Evolutionary conservation across 495 filamentous ascomycete species (phyloP).

Genomic region (Xylaria cubensis): DNA sequence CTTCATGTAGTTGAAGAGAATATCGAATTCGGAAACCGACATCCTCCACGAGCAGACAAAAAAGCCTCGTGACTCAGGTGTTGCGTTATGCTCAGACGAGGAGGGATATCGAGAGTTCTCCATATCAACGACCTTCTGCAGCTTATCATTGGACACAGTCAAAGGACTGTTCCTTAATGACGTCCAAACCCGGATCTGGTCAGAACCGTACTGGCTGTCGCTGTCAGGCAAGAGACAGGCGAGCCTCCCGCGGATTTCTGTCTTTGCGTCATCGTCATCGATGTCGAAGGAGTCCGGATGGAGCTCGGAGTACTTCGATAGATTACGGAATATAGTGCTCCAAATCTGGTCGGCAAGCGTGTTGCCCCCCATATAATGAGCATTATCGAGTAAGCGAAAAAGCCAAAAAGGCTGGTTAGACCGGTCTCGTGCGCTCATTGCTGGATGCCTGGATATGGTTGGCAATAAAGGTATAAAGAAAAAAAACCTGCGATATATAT

Average conservation of each 20-base stretch:
- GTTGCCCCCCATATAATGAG: neutral
- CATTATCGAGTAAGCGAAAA: neutral
- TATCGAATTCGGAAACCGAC: neutral
- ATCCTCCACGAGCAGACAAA: conserved; percentile 6
- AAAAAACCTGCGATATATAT: neutral
- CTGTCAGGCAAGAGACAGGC: conserved; percentile 7
- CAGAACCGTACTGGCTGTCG: neutral
- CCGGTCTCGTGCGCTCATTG: neutral
- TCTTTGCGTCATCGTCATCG: neutral
- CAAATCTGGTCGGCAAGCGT: neutral
- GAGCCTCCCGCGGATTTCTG: neutral
- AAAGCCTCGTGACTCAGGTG: neutral
- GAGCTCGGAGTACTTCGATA: neutral
- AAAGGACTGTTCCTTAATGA: neutral
- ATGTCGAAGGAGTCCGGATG: neutral
- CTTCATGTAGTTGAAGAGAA: neutral
- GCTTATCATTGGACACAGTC: neutral
- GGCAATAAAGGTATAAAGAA: neutral
- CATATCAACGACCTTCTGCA: neutral
- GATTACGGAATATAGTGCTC: neutral
- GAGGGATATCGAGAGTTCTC: neutral
- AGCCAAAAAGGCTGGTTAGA: neutral
- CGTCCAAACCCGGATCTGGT: neutral
- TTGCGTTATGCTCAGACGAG: neutral
- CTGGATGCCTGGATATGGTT: neutral